Evolutionary conservation across 1,139 yeast species (phyloP), one percentile per base, ranked within the genome.

Genomic region (Ogataea hybrid): DNA sequence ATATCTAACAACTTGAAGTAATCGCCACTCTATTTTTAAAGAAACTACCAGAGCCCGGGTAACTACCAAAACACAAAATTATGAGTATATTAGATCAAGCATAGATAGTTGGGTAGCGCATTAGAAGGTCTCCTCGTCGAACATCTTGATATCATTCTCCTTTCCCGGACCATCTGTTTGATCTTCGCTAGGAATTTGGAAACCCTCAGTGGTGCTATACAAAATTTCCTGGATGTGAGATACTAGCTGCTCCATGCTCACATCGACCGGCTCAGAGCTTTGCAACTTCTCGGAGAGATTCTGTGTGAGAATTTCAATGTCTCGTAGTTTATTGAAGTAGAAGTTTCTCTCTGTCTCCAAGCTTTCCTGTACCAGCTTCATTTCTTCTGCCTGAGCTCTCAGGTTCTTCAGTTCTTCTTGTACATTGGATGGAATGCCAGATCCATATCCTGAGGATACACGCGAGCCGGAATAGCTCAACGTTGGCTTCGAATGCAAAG

Each of bases 311-410:
- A 88, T 79, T 63, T 92, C 98, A 47, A 92, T 86, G 47, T 85
- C 95, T 48, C 96, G 76, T 41, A 92, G 70, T 65, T 92, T 92
- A 56, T 84, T 83, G 65, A 87, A 92, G 63, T 92, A 92, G 57
- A 92, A 89, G 59, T 87, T 85, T 47, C 97, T 77, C 60, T 94
- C 98, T 1, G 65, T 73, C 54, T 81, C 85, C 44, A 86, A 69
- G 22, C 80, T 76, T 41, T 77, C 80, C 25, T 77, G 70, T 14
- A 79, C 73, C 14, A 71, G 64, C 48, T 71, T 73, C 51, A 69
- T 73, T 48, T 79, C 82, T 22, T 67, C 67, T 32, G 79, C 55
- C 53, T 83, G 87, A 12, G 70, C 71, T 23, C 66, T 68, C 1
- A 43, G 31, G 2, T 7, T 14, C 32, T 44, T 46, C 14, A 48